A percentile compares a stretch with the other conserved stretches of the same genome.
Conservation (phyloP, 768 basidiomycete species). For the Collybia sordida region DNA sequence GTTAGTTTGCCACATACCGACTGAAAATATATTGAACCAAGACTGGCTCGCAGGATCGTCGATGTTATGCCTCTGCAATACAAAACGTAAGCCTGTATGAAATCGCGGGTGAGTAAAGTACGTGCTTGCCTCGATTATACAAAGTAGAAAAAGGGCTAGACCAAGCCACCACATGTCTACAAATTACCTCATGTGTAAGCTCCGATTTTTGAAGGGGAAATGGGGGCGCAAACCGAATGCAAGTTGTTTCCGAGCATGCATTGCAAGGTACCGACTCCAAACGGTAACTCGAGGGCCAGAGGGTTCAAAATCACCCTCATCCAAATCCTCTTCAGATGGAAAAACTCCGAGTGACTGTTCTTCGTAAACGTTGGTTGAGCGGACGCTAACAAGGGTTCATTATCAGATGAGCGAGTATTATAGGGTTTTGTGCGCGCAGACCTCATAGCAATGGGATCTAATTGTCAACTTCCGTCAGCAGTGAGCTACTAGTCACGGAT, state of each 20-base stretch:
- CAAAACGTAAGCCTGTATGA: slow-evolving; percentile 1
- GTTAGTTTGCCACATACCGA: slow-evolving; percentile 46
- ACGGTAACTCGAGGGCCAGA: slow-evolving; percentile 54
- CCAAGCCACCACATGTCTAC: slow-evolving; percentile 97
- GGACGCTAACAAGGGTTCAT: slow-evolving; percentile 54
- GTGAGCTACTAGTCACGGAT: neutral
- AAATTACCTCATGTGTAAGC: neutral
- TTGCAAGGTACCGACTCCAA: slow-evolving; percentile 75
- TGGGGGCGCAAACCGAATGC: slow-evolving; percentile 68
- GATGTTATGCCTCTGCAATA: slow-evolving; percentile 54
- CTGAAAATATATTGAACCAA: slow-evolving; percentile 86
- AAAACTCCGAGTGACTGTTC: slow-evolving; percentile 88
- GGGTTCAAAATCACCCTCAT: slow-evolving; percentile 43
- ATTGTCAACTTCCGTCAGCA: neutral
- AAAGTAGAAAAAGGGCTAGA: slow-evolving; percentile 82
- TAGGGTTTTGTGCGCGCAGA: slow-evolving; percentile 19
- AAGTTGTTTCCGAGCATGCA: slow-evolving; percentile 85
- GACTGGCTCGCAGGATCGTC: slow-evolving; percentile 47
- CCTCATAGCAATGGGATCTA: slow-evolving; percentile 85
- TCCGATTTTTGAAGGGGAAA: neutral
- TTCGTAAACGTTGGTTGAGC: slow-evolving; percentile 93
- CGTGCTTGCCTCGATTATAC: slow-evolving; percentile 82
- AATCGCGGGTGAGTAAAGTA: neutral
- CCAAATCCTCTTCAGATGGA: slow-evolving; percentile 46
- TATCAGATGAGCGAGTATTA: neutral